A percentile compares a stretch with the other conserved stretches of the same genome.
phyloP scores from a whole-genome alignment of 1,139 yeast genomes.

The Blastobotrys raffinosifermentans region DNA sequence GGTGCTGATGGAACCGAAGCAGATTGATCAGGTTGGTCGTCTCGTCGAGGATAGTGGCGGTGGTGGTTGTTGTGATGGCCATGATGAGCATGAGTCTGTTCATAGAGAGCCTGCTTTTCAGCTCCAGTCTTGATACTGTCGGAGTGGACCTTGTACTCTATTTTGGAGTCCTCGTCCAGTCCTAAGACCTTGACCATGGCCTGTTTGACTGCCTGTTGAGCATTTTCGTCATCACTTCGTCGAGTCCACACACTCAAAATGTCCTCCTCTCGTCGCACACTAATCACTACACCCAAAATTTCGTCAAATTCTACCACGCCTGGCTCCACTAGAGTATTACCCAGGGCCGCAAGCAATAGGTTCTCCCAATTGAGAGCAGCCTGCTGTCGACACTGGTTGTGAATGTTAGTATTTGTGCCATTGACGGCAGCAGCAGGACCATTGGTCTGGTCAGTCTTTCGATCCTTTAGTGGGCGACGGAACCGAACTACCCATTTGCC shows the following conservation, averaged over 20 bases:
- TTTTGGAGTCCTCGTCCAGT: constrained; percentile 19
- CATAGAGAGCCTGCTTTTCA: constrained; percentile 15
- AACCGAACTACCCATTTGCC: constrained; percentile 64
- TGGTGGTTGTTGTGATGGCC: not conserved
- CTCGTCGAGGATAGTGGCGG: too few species aligned
- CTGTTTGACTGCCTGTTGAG: constrained; percentile 15
- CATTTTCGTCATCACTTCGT: constrained; percentile 17
- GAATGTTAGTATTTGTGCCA: constrained; percentile 11
- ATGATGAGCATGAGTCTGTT: constrained; percentile 3
- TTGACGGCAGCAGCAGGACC: constrained; percentile 5
- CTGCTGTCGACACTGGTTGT: constrained; percentile 22
- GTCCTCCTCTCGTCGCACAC: constrained; percentile 35
- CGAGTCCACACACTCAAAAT: constrained; percentile 34
- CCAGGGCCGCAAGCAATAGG: constrained; percentile 30
- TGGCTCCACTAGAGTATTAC: constrained; percentile 25
- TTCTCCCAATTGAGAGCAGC: constrained; percentile 33
- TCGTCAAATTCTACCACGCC: constrained; percentile 24
- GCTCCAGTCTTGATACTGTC: constrained; percentile 26
- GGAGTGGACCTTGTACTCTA: constrained; percentile 30
- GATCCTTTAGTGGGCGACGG: constrained; percentile 26
- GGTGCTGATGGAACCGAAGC: too few species aligned
- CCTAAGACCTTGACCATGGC: constrained; percentile 23
- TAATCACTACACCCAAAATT: constrained; percentile 33
- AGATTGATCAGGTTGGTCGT: too few species aligned
- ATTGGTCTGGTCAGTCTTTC: constrained; percentile 7